A percentile compares a stretch with the other conserved stretches of the same genome.
phyloP scores from a whole-genome alignment of 192 early-diverging fungal species.

The Coemansia sp. region DNA sequence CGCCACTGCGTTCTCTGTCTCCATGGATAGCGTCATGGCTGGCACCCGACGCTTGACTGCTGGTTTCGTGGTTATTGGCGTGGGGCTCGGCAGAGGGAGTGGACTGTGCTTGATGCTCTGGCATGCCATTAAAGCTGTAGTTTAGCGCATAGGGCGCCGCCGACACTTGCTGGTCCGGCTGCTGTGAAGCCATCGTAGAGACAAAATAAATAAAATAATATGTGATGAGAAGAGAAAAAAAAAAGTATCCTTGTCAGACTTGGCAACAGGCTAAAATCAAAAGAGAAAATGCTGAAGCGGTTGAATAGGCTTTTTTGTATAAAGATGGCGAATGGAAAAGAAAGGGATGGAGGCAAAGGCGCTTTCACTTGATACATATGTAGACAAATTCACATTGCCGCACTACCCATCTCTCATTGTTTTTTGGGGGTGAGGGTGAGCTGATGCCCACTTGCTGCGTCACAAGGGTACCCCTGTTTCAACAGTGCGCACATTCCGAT shows the following conservation, averaged over 20 bases:
- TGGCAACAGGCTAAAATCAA: no score
- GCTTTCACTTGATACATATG: no score
- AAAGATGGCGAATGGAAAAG: no score
- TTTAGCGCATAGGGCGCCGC: constrained; percentile 10
- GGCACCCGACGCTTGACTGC: constrained; percentile 3
- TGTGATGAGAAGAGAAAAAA: no score
- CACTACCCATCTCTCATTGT: no score
- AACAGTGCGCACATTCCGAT: no score
- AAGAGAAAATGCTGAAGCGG: no score
- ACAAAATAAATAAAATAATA: constrained; percentile 3
- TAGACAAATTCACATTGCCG: no score
- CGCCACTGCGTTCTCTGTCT: not conserved
- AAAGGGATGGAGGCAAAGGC: no score
- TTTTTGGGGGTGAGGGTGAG: not conserved
- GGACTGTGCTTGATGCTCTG: constrained; percentile 18
- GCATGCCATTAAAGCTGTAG: constrained; percentile 42
- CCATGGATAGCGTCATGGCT: constrained; percentile 1
- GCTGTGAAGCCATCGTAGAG: constrained; percentile 2
- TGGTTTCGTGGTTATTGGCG: constrained; percentile 7
- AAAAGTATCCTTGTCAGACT: no score
- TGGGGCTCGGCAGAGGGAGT: not conserved
- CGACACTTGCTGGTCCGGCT: not conserved
- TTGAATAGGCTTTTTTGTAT: no score
- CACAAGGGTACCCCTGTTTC: not conserved
- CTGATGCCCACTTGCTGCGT: no score